These are phyloP conservation scores for Cyberlindnera saturnus DNA, from an alignment of 805 yeast genomes.

Conservation along the genomic window DNA sequence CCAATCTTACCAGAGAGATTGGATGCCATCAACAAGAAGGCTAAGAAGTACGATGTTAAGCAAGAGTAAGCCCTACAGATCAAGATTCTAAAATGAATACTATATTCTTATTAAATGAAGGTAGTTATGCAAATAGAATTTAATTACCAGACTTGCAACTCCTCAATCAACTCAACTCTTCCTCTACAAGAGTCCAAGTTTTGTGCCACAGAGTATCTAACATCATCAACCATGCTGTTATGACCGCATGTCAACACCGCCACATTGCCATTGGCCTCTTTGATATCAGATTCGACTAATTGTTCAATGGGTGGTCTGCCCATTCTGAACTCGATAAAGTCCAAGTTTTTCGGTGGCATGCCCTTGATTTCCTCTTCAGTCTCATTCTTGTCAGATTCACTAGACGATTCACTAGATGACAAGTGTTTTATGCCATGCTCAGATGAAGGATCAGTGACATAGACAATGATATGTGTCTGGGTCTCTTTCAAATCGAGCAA, in stretches of 20 bases:
- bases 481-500: constrained; percentile 26
- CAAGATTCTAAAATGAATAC: not conserved
- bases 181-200: constrained; percentile 26
- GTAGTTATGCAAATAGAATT: not conserved
- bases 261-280: constrained; percentile 30
- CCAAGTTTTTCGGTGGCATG: constrained; percentile 11
- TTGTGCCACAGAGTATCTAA: constrained; percentile 37
- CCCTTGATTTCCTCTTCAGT: not conserved
- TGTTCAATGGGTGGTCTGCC: constrained; percentile 41
- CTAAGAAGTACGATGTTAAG: constrained; percentile 10
- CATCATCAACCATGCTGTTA: constrained; percentile 44
- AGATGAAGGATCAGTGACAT: constrained; percentile 19
- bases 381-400: constrained; percentile 4
- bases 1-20: constrained; percentile 91
- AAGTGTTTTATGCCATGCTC: constrained; percentile 7
- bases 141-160: constrained; percentile 49
- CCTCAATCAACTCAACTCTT: constrained; percentile 52
- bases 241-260: constrained; percentile 55
- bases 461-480: constrained; percentile 12
- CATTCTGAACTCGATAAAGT: constrained; percentile 31
- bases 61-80: constrained; percentile 8
- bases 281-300: constrained; percentile 32
- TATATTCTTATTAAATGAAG: not conserved
- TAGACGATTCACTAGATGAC: constrained; percentile 6
- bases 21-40: constrained; percentile 50